Conservation (phyloP, 108 stramenopile species). For the Nannochloropsis gaditana region DNA sequence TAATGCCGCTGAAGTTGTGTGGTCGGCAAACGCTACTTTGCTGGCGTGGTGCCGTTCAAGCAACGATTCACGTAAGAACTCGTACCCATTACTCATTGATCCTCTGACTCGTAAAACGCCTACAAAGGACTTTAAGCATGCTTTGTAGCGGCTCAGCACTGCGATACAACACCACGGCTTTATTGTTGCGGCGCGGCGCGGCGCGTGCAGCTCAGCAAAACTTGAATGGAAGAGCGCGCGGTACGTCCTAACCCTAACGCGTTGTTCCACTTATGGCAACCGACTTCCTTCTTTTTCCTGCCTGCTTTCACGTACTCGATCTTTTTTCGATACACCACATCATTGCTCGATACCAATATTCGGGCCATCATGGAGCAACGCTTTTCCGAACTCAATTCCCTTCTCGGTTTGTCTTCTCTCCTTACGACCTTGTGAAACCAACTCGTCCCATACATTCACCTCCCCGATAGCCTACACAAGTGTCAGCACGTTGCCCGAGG, state of each 20-base stretch:
- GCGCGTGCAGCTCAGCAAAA: not conserved
- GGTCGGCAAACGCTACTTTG: no score
- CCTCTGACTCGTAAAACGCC: no score
- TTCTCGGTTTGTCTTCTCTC: not conserved
- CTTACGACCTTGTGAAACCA: not conserved
- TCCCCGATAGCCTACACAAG: conserved; percentile 3
- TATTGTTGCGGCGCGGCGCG: not conserved
- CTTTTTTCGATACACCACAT: no score
- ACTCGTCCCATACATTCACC: no score
- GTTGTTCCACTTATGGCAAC: not conserved
- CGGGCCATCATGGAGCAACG: no score
- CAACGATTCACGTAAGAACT: no score
- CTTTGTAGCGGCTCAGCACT: not conserved
- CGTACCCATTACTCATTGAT: no score
- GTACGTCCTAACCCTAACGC: not conserved
- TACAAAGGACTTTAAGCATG: not conserved
- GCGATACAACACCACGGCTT: not conserved
- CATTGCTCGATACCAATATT: no score
- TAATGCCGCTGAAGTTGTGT: no score
- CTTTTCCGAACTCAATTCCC: no score
- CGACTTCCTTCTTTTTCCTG: not conserved
- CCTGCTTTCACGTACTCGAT: no score
- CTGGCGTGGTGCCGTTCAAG: no score
- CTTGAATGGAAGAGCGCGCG: not conserved
- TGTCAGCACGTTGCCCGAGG: conserved; percentile 64